phyloP scores from a whole-genome alignment of 371 early-diverging fungal genomes.

The Phascolomyces articulosus region DNA sequence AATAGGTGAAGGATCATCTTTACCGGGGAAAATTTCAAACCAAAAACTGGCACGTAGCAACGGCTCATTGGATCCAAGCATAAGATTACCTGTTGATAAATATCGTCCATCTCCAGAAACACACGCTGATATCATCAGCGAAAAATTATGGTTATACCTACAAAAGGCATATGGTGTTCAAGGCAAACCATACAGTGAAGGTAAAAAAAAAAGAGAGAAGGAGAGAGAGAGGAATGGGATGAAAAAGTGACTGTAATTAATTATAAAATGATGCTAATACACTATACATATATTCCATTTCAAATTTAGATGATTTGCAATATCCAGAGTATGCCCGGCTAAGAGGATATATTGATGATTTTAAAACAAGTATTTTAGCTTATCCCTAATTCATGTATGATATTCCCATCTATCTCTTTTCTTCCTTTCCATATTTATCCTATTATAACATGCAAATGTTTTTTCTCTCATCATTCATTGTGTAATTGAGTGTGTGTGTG shows the following conservation, averaged over 20 bases:
- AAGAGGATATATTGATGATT: slow-evolving; percentile 46
- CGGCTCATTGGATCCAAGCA: slow-evolving; percentile 42
- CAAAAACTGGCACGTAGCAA: slow-evolving; percentile 38
- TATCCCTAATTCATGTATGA: slow-evolving; percentile 26
- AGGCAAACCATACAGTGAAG: slow-evolving; percentile 46
- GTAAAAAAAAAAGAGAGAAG: slow-evolving; percentile 13
- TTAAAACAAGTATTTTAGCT: slow-evolving; percentile 42
- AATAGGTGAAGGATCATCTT: slow-evolving; percentile 44
- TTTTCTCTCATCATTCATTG: background rate
- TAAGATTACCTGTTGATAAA: slow-evolving; percentile 47
- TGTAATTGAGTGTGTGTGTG: too few relatives aligned
- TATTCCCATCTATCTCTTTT: background rate
- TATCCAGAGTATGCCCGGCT: slow-evolving; percentile 47
- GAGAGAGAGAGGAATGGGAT: background rate
- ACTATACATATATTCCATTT: background rate
- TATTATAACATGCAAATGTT: background rate
- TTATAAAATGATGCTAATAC: slow-evolving; percentile 5
- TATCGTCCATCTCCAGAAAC: slow-evolving; percentile 51
- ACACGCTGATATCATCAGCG: slow-evolving; percentile 50
- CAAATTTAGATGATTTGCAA: slow-evolving; percentile 34
- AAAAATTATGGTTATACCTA: slow-evolving; percentile 39
- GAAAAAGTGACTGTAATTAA: too few relatives aligned
- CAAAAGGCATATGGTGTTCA: slow-evolving; percentile 44
- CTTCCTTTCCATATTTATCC: background rate
- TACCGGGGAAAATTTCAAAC: slow-evolving; percentile 40